Evolutionary conservation across 2,329 filamentous ascomycete species (phyloP).

Genomic region (Gnomoniopsis smithogilvyi): DNA sequence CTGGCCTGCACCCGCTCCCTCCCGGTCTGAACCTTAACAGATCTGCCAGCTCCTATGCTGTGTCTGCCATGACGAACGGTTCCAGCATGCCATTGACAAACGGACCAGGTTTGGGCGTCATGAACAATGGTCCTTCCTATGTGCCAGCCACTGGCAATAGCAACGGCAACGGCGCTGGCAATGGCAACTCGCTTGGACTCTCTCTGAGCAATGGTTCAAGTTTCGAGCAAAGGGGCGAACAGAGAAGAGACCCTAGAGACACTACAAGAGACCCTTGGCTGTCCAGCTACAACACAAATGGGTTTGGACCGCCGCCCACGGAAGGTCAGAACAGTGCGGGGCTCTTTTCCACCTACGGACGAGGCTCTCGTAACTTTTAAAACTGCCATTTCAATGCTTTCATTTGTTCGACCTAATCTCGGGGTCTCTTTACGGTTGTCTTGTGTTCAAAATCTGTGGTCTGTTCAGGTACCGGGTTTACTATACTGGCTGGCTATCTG

Average conservation of each 20-base stretch:
- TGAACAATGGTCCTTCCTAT: not conserved
- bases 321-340: not conserved
- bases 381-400: not conserved
- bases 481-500: not conserved
- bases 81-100: not conserved
- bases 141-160: not conserved
- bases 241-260: slow-evolving; percentile 2
- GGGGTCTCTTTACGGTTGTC: not conserved
- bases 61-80: slow-evolving; percentile 3
- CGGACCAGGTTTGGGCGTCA: not conserved
- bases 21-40: slow-evolving; percentile 57
- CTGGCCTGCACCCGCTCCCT: slow-evolving; percentile 68
- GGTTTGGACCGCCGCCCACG: not conserved
- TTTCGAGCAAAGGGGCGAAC: not conserved
- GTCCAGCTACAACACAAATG: not conserved
- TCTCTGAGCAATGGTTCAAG: not conserved
- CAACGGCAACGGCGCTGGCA: not conserved
- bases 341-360: not conserved
- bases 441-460: not conserved
- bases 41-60: slow-evolving; percentile 1
- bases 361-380: not conserved
- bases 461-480: not conserved
- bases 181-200: not conserved
- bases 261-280: slow-evolving; percentile 2
- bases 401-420: not conserved